Percentiles rank a stretch among this genome's conserved stretches.
Evolutionary conservation across 768 basidiomycete genomes (phyloP).

Genomic region (Mycena leptocephala): DNA sequence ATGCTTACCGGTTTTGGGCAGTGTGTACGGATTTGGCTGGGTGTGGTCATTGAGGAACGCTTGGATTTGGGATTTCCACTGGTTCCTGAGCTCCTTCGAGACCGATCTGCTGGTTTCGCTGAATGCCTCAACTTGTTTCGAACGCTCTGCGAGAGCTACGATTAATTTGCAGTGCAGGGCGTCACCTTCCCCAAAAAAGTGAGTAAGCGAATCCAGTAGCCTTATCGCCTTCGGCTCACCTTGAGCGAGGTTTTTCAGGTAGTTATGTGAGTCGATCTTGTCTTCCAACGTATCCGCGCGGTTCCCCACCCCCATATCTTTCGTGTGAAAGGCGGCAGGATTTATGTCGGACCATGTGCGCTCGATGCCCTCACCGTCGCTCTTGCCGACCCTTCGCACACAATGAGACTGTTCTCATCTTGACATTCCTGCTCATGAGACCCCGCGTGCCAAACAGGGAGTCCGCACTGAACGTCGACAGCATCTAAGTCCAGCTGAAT

Average conservation of each 20-base stretch:
- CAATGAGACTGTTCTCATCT: constrained; percentile 17
- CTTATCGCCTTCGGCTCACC: not conserved
- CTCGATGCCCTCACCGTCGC: constrained; percentile 38
- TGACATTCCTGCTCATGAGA: constrained; percentile 32
- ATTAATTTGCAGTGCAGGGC: not conserved
- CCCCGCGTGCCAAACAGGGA: constrained; percentile 32
- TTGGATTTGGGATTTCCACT: not conserved
- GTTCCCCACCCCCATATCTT: constrained; percentile 47
- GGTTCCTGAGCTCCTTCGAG: not conserved
- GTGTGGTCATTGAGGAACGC: constrained; percentile 3
- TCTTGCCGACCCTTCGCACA: constrained; percentile 20
- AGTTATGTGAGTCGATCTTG: too few species aligned
- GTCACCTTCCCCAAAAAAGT: not conserved
- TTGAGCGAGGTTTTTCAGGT: constrained; percentile 26
- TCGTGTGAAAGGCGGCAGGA: constrained; percentile 38
- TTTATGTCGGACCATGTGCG: constrained; percentile 47
- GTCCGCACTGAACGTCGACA: too few species aligned
- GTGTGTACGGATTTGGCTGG: constrained; percentile 4
- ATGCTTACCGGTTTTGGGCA: not conserved
- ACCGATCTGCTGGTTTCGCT: not conserved
- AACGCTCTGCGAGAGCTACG: constrained; percentile 11
- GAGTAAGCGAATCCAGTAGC: not conserved
- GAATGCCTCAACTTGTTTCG: not conserved
- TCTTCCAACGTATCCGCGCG: constrained; percentile 46
- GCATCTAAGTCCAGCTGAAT: not conserved